Evolutionary conservation across 192 early-diverging fungal species (phyloP).

Genomic region (Coemansia reversa): DNA sequence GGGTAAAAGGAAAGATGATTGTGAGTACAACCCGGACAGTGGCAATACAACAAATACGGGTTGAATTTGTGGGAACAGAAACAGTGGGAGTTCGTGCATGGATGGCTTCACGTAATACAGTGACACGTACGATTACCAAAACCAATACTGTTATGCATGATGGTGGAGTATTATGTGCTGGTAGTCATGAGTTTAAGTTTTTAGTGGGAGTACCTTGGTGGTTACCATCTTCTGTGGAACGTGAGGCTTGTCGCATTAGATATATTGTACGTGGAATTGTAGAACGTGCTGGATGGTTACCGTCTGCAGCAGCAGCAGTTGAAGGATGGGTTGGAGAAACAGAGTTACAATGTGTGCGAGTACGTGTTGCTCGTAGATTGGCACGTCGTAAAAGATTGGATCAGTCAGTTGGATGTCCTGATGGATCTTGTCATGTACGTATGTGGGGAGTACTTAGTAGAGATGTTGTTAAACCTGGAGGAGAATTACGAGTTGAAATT

Average conservation of each 20-base stretch:
- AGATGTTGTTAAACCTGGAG: constrained; percentile 45
- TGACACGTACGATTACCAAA: constrained; percentile 21
- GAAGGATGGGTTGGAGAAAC: constrained; percentile 17
- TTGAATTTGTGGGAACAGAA: constrained; percentile 44
- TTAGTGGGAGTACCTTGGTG: constrained; percentile 26
- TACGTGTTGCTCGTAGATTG: constrained; percentile 25
- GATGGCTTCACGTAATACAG: constrained; percentile 22
- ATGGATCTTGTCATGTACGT: constrained; percentile 49
- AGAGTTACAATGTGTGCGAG: constrained; percentile 25
- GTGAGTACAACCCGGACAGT: constrained; percentile 8
- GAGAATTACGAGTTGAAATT: constrained; percentile 33
- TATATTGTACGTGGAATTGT: constrained; percentile 25
- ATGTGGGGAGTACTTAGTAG: constrained; percentile 37
- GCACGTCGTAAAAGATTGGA: constrained; percentile 36
- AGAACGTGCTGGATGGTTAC: background rate
- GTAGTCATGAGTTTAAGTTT: constrained; percentile 31
- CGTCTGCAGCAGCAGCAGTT: background rate
- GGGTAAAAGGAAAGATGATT: constrained; percentile 13
- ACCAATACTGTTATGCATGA: constrained; percentile 7
- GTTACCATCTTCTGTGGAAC: constrained; percentile 44
- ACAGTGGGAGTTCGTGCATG: constrained; percentile 38
- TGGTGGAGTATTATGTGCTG: constrained; percentile 22
- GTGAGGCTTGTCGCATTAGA: constrained; percentile 40
- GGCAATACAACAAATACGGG: constrained; percentile 17
- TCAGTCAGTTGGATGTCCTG: constrained; percentile 53